Percentiles rank a stretch among this genome's conserved stretches.
These are phyloP conservation scores for Triangularia verruculosa DNA, from an alignment of 2,329 filamentous ascomycete genomes.

Conservation along the genomic window DNA sequence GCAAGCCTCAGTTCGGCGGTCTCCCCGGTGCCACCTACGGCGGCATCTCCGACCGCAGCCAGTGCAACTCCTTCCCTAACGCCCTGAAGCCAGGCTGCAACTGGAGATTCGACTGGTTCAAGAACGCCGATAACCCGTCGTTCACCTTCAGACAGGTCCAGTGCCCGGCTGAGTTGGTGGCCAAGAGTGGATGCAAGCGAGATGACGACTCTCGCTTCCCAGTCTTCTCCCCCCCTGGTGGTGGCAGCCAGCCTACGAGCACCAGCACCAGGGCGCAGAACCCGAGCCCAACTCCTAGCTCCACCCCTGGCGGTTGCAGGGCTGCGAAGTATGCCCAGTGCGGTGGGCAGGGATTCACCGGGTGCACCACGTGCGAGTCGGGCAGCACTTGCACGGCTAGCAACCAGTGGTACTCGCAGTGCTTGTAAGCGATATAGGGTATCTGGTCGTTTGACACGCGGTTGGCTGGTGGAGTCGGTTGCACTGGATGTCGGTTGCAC, in stretches of 20 bases:
- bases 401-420: conserved; percentile 38
- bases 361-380: conserved; percentile 34
- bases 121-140: conserved; percentile 46
- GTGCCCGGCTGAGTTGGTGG: conserved; percentile 30
- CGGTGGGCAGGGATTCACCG: conserved; percentile 36
- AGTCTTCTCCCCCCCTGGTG: conserved; percentile 16
- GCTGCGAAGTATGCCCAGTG: conserved; percentile 36
- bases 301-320: conserved; percentile 13
- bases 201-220: conserved; percentile 26
- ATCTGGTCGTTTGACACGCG: too few relatives aligned
- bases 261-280: neutral
- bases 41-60: conserved; percentile 41
- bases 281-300: neutral
- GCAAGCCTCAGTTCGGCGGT: conserved; percentile 46
- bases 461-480: neutral
- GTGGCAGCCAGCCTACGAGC: conserved; percentile 8
- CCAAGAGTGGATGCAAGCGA: conserved; percentile 25
- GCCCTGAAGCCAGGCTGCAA: conserved; percentile 46
- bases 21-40: conserved; percentile 44
- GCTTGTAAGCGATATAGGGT: conserved; percentile 27
- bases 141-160: conserved; percentile 46
- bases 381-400: conserved; percentile 34
- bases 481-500: too few relatives aligned
- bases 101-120: conserved; percentile 55
- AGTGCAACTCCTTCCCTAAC: conserved; percentile 44